phyloP scores from a whole-genome alignment of 2,329 filamentous ascomycete species.

The Anthostomella pinea region DNA sequence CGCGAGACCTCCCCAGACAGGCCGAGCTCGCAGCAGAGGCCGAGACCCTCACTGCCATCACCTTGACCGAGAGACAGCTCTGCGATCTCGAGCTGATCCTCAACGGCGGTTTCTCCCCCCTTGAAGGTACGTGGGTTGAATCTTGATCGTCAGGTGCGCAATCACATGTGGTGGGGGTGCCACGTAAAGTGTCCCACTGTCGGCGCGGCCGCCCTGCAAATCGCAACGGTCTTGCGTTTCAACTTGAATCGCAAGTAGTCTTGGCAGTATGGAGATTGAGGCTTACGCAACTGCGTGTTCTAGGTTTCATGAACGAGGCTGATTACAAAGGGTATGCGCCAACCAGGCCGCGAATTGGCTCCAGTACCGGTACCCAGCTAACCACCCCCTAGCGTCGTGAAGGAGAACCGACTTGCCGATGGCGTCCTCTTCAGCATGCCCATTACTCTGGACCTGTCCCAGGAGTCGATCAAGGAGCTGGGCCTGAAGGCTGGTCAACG shows the following conservation, averaged over 20 bases:
- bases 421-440: slow-evolving; percentile 95
- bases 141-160: slow-evolving; percentile 4
- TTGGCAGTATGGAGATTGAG: slow-evolving; percentile 9
- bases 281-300: slow-evolving; percentile 27
- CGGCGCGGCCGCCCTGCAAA: neutral
- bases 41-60: slow-evolving; percentile 78
- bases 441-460: slow-evolving; percentile 84
- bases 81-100: slow-evolving; percentile 97
- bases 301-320: slow-evolving; percentile 95
- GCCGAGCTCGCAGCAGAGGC: slow-evolving; percentile 78
- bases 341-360: neutral
- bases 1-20: slow-evolving; percentile 83
- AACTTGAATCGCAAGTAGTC: neutral
- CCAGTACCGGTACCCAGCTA: neutral
- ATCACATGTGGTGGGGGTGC: slow-evolving; percentile 8
- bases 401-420: slow-evolving; percentile 79
- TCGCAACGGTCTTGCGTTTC: neutral
- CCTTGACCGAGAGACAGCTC: slow-evolving; percentile 88
- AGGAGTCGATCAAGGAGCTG: slow-evolving; percentile 70
- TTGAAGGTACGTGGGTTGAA: slow-evolving; percentile 75
- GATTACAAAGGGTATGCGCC: slow-evolving; percentile 81
- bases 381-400: slow-evolving; percentile 66
- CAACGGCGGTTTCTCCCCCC: slow-evolving; percentile 94
- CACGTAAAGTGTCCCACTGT: slow-evolving; percentile 3
- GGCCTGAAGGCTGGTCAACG: slow-evolving; percentile 77